Base-by-base conservation (phyloP, 1,284 basidiomycete species). In the Ustilago tritici region DNA sequence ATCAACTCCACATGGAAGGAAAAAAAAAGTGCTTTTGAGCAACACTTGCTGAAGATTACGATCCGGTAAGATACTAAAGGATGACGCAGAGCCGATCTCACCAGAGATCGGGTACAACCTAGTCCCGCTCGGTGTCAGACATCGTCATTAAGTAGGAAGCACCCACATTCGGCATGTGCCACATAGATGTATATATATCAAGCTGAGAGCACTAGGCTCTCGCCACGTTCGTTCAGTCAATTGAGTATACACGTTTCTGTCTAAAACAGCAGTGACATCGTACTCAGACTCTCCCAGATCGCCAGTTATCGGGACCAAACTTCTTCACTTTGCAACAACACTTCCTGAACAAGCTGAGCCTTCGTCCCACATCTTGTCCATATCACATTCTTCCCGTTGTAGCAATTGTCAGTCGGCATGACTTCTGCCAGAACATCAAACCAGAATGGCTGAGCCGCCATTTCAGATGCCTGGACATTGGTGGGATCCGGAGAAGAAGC, bases 391-490 rank as follows among this genome's bases (percentile, higher is more conserved):
- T 15, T 19, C 5, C n/a, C 43, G 1, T 7, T 19, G 23, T 8
- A 55, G 14, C 53, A 34, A 5, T 15, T 19, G 7, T 32, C 36
- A 36, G 49, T 19, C 38, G 49, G 35, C 36, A 55, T 43, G 46
- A 46, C 9, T n/a, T 14, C 10, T 3, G n/a, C 28, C 38, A 1
- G 19, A 3, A 9, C 23, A 4, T 15, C n/a, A 12, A 32, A 12
- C 17, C 46, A 56, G 1, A 32, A 77, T 77, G 74, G 64, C 67
- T n/a, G 68, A 65, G 19, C 59, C 76, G 4, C 71, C 76, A 1
- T 78, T 78, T 35, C n/a, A 75, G 23, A 66, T 78, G 61, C 59
- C 76, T 1, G 76, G 76, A 0, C 71, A 78, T 49, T 55, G 61
- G 23, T 78, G 76, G 76, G 76, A 78, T 60, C 55, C 68, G 7